phyloP scores from a whole-genome alignment of 2,329 filamentous ascomycete species.

The Mycocentrospora acerina region DNA sequence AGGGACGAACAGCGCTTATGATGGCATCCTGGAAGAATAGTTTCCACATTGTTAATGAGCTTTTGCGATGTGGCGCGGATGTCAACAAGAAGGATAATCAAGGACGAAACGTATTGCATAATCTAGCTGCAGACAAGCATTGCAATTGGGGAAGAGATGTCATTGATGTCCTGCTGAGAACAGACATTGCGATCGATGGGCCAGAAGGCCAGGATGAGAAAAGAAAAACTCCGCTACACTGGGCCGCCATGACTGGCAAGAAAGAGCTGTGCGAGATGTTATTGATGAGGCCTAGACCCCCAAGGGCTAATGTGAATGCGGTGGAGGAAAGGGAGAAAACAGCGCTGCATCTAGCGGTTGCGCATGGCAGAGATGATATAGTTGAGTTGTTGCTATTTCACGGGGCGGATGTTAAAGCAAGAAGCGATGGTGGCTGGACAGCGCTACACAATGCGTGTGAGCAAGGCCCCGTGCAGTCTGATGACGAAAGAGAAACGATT shows the following conservation, averaged over 20 bases:
- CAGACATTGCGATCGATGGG: constrained; percentile 45
- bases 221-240: constrained; percentile 57
- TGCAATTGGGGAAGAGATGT: constrained; percentile 52
- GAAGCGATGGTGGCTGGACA: constrained; percentile 39
- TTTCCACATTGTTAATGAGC: constrained; percentile 36
- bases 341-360: constrained; percentile 36
- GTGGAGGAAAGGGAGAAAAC: constrained; percentile 40
- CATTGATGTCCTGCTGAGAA: constrained; percentile 44
- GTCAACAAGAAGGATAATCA: constrained; percentile 41
- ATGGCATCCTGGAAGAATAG: constrained; percentile 40
- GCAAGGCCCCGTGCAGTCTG: constrained; percentile 18
- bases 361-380: constrained; percentile 40
- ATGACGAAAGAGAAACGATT: too few relatives aligned
- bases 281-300: constrained; percentile 34
- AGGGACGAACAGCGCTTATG: constrained; percentile 41
- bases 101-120: constrained; percentile 39
- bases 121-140: constrained; percentile 44
- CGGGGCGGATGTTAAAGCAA: constrained; percentile 35
- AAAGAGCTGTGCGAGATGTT: constrained; percentile 52
- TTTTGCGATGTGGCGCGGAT: constrained; percentile 41
- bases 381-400: constrained; percentile 34
- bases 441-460: constrained; percentile 39
- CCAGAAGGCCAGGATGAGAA: constrained; percentile 45
- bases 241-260: constrained; percentile 61
- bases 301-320: constrained; percentile 36